Percentiles rank a stretch among this genome's conserved stretches.
Conservation (phyloP, 306 rosid genomes). For the Quercus mongolica region DNA sequence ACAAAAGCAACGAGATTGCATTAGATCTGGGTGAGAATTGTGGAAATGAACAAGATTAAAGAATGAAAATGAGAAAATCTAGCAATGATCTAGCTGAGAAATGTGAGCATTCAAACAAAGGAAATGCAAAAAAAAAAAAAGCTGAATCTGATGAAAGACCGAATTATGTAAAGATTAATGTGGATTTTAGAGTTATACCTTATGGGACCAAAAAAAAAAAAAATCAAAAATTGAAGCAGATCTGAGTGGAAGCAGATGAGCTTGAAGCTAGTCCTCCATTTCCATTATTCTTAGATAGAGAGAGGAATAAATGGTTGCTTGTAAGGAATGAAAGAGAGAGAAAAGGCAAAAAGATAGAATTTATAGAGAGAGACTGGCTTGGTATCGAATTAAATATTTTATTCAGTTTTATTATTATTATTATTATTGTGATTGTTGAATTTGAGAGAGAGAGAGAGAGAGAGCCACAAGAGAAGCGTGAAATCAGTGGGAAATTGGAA, state of each 20-base stretch:
- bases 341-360: not conserved
- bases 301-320: not conserved
- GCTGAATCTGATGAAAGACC: conserved; percentile 3
- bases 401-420: not conserved
- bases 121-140: not conserved
- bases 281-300: not conserved
- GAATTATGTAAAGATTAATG: not conserved
- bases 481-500: conserved; percentile 4
- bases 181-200: conserved; percentile 26
- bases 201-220: not conserved
- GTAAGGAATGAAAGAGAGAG: not conserved
- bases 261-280: conserved; percentile 16
- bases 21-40: not conserved
- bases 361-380: not conserved
- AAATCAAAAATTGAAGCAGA: conserved; percentile 8
- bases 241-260: conserved; percentile 14
- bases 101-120: not conserved
- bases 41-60: not conserved
- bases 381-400: not conserved
- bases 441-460: not conserved
- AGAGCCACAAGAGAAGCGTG: conserved; percentile 12
- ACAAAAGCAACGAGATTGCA: not conserved
- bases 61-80: not conserved
- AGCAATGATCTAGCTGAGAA: not conserved
- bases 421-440: no score